These are phyloP conservation scores for Thalassiosira delicatula DNA, from an alignment of 352 stramenopile species.

Conservation along the genomic window DNA sequence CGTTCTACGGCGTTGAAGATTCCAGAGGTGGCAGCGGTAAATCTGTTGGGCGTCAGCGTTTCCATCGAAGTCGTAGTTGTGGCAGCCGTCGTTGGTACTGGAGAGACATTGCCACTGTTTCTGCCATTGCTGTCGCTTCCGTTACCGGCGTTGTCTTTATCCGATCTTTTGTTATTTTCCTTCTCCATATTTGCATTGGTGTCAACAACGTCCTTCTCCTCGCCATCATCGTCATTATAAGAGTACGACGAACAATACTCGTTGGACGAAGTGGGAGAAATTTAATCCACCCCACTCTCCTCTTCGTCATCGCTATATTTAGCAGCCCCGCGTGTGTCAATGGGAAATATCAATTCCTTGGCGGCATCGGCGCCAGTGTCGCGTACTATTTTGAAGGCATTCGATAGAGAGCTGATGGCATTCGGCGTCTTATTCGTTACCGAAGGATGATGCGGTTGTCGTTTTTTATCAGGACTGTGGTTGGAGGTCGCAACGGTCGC, in stretches of 20 bases:
- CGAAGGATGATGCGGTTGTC: background rate
- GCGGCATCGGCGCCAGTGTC: conserved; percentile 27
- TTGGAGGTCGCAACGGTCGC: background rate
- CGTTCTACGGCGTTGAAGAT: conserved; percentile 34
- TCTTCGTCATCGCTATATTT: conserved; percentile 8
- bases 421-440: too few species aligned
- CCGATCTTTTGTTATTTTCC: background rate
- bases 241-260: background rate
- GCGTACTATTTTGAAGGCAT: conserved; percentile 34
- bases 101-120: background rate
- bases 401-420: conserved; percentile 10
- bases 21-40: conserved; percentile 6
- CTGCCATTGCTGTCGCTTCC: conserved; percentile 9
- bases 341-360: conserved; percentile 47
- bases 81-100: background rate
- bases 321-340: conserved; percentile 8
- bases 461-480: background rate
- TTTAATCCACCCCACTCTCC: background rate
- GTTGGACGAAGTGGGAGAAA: background rate
- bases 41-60: conserved; percentile 15
- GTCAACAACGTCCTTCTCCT: background rate
- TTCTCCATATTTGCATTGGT: background rate
- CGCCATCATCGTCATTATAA: background rate
- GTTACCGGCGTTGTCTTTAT: too few species aligned
- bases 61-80: background rate